Evolutionary conservation across 441 rosid species (phyloP).

Genomic region (Populus hybrid): DNA sequence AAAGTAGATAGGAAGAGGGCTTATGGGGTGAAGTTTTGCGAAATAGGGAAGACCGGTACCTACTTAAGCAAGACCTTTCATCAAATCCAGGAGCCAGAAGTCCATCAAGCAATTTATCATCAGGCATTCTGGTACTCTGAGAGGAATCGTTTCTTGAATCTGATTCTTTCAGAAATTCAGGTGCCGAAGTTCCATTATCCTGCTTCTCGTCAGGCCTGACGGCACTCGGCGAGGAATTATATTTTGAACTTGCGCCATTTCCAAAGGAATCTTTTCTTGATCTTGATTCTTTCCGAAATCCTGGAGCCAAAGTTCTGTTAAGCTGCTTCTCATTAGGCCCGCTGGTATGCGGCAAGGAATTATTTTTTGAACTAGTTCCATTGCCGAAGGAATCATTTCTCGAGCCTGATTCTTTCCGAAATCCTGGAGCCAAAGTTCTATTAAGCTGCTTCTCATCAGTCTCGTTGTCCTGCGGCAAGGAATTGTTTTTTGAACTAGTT

Average conservation of each 20-base stretch:
- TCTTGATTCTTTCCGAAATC: background rate
- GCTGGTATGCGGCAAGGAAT: background rate
- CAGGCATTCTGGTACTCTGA: background rate
- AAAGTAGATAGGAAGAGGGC: conserved; percentile 31
- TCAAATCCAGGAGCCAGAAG: conserved; percentile 21
- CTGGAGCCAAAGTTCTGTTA: background rate
- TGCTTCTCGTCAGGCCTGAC: background rate
- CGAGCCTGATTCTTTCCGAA: too few species aligned
- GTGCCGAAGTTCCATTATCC: background rate
- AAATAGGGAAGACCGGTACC: conserved; percentile 16
- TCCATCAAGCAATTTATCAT: conserved; percentile 21
- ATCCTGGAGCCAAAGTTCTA: too few species aligned
- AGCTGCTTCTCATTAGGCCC: background rate
- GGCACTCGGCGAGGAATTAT: background rate
- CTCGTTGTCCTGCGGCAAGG: too few species aligned
- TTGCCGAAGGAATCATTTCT: too few species aligned
- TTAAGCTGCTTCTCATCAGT: too few species aligned
- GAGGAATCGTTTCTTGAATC: background rate
- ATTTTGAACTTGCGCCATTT: background rate
- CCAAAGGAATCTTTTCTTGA: background rate
- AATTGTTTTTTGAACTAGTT: too few species aligned
- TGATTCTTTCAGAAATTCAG: background rate
- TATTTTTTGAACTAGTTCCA: too few species aligned
- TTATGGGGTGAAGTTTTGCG: conserved; percentile 24
- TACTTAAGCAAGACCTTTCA: conserved; percentile 24